Conservation (phyloP, 2,329 filamentous ascomycete species). For the Ilyonectria sp. region DNA sequence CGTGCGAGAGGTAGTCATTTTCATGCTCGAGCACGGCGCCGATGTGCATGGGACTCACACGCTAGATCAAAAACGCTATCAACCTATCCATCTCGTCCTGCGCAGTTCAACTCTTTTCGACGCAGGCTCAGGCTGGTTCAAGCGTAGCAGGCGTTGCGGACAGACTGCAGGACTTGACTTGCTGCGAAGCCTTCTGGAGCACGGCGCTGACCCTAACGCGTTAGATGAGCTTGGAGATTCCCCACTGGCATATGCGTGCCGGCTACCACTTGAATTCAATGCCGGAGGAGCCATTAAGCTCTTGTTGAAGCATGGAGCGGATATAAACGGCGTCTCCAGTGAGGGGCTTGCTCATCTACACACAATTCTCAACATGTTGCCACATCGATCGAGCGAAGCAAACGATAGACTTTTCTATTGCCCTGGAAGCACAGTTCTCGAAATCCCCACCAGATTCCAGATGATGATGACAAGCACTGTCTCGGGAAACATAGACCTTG, state of each 20-base stretch:
- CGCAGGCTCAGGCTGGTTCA: slow-evolving; percentile 1
- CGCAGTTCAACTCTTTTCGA: not conserved
- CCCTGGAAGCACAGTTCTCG: not conserved
- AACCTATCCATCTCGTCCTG: not conserved
- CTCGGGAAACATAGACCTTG: not conserved
- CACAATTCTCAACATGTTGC: not conserved
- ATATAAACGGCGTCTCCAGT: not conserved
- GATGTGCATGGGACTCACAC: not conserved
- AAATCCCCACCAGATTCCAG: slow-evolving; percentile 1
- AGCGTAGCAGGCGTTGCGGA: not conserved
- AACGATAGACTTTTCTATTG: not conserved
- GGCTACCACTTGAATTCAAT: slow-evolving; percentile 6
- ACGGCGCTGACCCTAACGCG: no score
- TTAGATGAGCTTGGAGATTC: slow-evolving; percentile 3
- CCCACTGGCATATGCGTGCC: slow-evolving; percentile 10
- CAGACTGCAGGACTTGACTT: slow-evolving; percentile 4
- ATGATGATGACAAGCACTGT: not conserved
- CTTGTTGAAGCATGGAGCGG: slow-evolving; percentile 12
- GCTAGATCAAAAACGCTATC: slow-evolving; percentile 10
- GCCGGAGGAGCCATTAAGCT: slow-evolving; percentile 11
- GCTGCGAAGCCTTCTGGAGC: not conserved
- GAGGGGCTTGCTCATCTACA: slow-evolving; percentile 1
- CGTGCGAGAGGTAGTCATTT: not conserved
- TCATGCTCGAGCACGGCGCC: slow-evolving; percentile 16
- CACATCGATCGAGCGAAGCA: not conserved